Conservation (phyloP, 257 asterid species). For the Penstemon davidsonii region DNA sequence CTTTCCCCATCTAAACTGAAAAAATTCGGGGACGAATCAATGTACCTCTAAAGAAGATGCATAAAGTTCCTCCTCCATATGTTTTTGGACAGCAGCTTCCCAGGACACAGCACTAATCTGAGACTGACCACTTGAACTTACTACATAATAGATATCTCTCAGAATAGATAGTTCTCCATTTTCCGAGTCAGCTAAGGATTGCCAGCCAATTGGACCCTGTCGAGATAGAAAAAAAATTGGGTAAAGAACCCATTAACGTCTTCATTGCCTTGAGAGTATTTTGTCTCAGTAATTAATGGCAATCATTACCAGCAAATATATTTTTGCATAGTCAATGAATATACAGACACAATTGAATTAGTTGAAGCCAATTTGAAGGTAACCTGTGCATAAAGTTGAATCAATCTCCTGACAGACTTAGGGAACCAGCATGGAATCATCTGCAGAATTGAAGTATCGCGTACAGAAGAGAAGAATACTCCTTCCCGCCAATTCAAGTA, state of each 20-base stretch:
- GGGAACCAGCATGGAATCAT: slow-evolving; percentile 98
- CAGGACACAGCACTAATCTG: slow-evolving; percentile 82
- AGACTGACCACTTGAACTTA: slow-evolving; percentile 63
- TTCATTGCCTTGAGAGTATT: slow-evolving; percentile 17
- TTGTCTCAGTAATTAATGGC: slow-evolving; percentile 5
- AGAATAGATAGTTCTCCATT: slow-evolving; percentile 61
- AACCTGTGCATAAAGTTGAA: slow-evolving; percentile 95
- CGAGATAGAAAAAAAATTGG: slow-evolving; percentile 31
- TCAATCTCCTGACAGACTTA: slow-evolving; percentile 86
- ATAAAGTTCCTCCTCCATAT: slow-evolving; percentile 85
- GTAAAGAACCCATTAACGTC: slow-evolving; percentile 21
- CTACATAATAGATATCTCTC: slow-evolving; percentile 65
- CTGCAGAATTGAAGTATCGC: slow-evolving; percentile 89
- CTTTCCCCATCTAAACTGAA: slow-evolving; percentile 24
- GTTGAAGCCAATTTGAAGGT: slow-evolving; percentile 17
- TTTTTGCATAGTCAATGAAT: slow-evolving; percentile 11
- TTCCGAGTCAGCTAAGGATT: slow-evolving; percentile 66
- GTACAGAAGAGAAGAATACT: slow-evolving; percentile 82
- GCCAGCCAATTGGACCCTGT: slow-evolving; percentile 98
- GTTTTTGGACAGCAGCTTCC: slow-evolving; percentile 93
- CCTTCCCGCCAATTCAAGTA: slow-evolving; percentile 96
- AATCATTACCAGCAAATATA: slow-evolving; percentile 19
- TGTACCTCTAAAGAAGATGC: slow-evolving; percentile 82
- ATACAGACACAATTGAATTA: background rate
- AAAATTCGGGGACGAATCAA: slow-evolving; percentile 14